A percentile compares a stretch with the other conserved stretches of the same genome.
Evolutionary conservation across 768 basidiomycete genomes (phyloP).

Genomic region (Xerocomellus chrysenteron): DNA sequence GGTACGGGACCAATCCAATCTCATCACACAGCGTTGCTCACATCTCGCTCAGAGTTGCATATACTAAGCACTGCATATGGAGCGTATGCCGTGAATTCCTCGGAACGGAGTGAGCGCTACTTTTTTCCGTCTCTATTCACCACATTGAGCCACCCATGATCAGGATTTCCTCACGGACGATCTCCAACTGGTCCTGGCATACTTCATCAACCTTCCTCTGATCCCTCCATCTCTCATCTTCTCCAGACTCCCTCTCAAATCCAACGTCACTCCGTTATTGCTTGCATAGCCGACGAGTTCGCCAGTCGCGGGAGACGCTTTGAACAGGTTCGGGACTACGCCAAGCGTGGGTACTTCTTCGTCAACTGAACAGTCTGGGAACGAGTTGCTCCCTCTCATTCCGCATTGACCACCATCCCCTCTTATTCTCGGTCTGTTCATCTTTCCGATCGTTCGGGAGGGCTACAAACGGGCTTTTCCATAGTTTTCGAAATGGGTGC

Average conservation of each 20-base stretch:
- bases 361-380: neutral
- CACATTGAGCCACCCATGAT: neutral
- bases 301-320: conserved; percentile 15
- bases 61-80: conserved; percentile 65
- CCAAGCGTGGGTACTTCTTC: neutral
- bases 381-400: too few species aligned
- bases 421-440: too few species aligned
- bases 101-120: conserved; percentile 55
- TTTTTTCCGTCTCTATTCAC: neutral
- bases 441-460: too few species aligned
- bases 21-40: neutral
- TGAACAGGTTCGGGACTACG: neutral
- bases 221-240: conserved; percentile 67
- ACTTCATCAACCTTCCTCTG: conserved; percentile 71
- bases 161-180: conserved; percentile 70
- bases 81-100: conserved; percentile 70
- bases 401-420: too few species aligned
- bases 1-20: conserved; percentile 43
- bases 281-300: conserved; percentile 33
- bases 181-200: conserved; percentile 72
- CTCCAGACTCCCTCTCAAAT: conserved; percentile 49
- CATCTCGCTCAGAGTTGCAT: conserved; percentile 40
- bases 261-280: conserved; percentile 24
- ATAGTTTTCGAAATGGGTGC: too few species aligned
- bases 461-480: too few species aligned